Percentiles rank a stretch among this genome's conserved stretches.
Evolutionary conservation across 805 yeast genomes (phyloP).

Genomic region (Kuraishia ogatae): DNA sequence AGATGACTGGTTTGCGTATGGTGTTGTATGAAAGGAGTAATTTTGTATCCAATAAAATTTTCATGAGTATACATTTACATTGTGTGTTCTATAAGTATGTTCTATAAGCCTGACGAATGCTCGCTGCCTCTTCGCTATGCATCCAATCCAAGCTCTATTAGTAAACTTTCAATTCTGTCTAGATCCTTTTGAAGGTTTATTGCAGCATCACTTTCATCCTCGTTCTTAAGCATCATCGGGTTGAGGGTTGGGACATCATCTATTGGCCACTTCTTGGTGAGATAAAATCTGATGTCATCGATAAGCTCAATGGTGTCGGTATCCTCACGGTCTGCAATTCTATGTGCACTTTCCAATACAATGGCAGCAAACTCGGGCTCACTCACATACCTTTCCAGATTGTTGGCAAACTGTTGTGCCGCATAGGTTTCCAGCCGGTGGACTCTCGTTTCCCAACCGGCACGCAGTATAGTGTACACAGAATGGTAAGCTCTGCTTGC

Average conservation of each 20-base stretch:
- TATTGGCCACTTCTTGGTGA: constrained; percentile 29
- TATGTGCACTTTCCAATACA: constrained; percentile 31
- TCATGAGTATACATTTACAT: neutral
- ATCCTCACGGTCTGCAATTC: constrained; percentile 55
- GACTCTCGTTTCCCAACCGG: constrained; percentile 61
- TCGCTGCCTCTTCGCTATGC: constrained; percentile 20
- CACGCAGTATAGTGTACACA: constrained; percentile 47
- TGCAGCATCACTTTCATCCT: constrained; percentile 15
- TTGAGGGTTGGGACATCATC: constrained; percentile 11
- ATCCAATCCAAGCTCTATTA: constrained; percentile 29
- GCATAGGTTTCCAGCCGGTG: constrained; percentile 57
- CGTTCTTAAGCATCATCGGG: constrained; percentile 4
- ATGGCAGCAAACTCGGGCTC: constrained; percentile 30
- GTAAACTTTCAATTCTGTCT: constrained; percentile 28
- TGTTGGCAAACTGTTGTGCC: constrained; percentile 48
- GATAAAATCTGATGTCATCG: constrained; percentile 67
- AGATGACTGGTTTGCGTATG: too few species aligned
- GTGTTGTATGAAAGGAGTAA: neutral
- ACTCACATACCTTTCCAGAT: constrained; percentile 28
- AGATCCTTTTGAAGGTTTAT: constrained; percentile 28
- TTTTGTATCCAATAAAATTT: neutral
- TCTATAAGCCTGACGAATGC: too few species aligned
- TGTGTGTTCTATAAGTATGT: too few species aligned
- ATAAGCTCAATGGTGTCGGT: constrained; percentile 74
- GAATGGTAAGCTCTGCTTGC: constrained; percentile 12